phyloP scores from a whole-genome alignment of 2,329 filamentous ascomycete species.

The Shiraia sp. region DNA sequence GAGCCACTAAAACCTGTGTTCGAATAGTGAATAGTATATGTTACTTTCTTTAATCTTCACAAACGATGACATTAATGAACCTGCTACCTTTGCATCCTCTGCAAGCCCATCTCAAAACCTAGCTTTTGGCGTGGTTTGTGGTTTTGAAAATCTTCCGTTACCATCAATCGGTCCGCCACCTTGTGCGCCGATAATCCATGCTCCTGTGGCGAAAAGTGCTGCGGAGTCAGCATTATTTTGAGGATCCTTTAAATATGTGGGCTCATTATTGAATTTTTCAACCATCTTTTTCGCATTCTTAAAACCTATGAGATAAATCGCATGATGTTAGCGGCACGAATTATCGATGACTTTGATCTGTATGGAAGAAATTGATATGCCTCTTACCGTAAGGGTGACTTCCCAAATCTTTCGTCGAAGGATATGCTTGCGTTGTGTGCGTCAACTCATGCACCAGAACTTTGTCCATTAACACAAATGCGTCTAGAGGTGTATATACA shows the following conservation, averaged over 20 bases:
- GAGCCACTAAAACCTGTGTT: too few species aligned
- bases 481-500: not conserved
- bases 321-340: too few species aligned
- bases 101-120: not conserved
- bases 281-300: not conserved
- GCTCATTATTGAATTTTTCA: not conserved
- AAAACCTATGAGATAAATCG: not conserved
- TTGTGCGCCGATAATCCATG: not conserved
- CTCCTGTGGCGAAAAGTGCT: not conserved
- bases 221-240: not conserved
- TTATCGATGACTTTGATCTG: not conserved
- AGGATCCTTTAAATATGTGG: too few species aligned
- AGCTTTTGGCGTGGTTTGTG: conserved; percentile 4
- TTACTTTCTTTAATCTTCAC: too few species aligned
- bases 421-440: not conserved
- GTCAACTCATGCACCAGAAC: conserved; percentile 4
- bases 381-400: not conserved
- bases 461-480: conserved; percentile 3
- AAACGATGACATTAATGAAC: too few species aligned
- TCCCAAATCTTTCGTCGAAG: not conserved
- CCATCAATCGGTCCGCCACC: not conserved
- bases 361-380: not conserved
- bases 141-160: not conserved
- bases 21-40: too few species aligned
- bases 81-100: too few species aligned